Evolutionary conservation across 495 filamentous ascomycete genomes (phyloP).

Genomic region (Bathelium albidoporum): DNA sequence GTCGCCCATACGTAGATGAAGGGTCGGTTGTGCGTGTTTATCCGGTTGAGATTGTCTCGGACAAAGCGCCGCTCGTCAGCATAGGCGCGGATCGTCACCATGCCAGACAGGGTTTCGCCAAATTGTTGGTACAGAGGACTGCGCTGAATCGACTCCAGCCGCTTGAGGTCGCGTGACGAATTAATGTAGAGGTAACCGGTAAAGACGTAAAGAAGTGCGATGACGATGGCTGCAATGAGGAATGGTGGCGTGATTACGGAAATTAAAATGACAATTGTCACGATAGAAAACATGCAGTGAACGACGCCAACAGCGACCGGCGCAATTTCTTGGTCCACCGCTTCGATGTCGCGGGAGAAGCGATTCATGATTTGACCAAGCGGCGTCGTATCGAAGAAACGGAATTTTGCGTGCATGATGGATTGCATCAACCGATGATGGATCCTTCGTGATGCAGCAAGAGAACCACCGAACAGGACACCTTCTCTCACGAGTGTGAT

Average conservation of each 20-base stretch:
- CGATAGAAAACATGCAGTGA: slow-evolving; percentile 59
- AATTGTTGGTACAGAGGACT: slow-evolving; percentile 98
- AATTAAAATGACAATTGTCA: slow-evolving; percentile 88
- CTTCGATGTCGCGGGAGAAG: slow-evolving; percentile 95
- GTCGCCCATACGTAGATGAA: slow-evolving; percentile 97
- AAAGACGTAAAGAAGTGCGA: slow-evolving; percentile 68
- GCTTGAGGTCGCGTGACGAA: slow-evolving; percentile 86
- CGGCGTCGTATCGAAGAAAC: slow-evolving; percentile 96
- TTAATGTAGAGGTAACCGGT: slow-evolving; percentile 83
- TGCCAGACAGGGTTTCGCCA: slow-evolving; percentile 87
- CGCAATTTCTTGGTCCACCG: slow-evolving; percentile 91
- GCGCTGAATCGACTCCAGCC: slow-evolving; percentile 85
- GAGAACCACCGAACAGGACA: slow-evolving; percentile 83
- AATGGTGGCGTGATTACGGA: slow-evolving; percentile 87
- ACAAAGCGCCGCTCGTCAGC: slow-evolving; percentile 90
- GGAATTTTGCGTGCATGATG: slow-evolving; percentile 81
- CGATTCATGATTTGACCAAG: slow-evolving; percentile 96
- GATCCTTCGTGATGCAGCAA: slow-evolving; percentile 77
- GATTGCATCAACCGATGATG: slow-evolving; percentile 69
- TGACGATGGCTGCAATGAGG: slow-evolving; percentile 77
- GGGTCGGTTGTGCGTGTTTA: slow-evolving; percentile 84
- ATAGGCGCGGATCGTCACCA: slow-evolving; percentile 97
- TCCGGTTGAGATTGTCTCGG: slow-evolving; percentile 77
- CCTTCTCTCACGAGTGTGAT: slow-evolving; percentile 71
- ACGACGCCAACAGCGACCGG: slow-evolving; percentile 74